These are phyloP conservation scores for Fomitopsis pinicola DNA, from an alignment of 1,284 basidiomycete species.

Conservation along the genomic window DNA sequence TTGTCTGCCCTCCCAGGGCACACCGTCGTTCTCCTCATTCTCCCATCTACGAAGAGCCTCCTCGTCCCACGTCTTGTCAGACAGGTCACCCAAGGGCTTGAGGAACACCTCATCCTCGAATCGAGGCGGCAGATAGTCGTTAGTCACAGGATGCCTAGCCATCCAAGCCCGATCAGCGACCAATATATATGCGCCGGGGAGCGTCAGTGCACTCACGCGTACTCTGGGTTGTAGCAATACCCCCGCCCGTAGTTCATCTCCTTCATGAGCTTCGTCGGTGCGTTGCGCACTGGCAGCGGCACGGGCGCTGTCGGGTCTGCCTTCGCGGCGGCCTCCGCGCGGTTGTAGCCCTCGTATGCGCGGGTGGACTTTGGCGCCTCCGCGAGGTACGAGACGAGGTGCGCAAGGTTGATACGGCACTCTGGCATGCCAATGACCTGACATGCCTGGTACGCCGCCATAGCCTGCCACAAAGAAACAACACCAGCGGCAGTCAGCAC, in stretches of 20 bases:
- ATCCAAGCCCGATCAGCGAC: background rate
- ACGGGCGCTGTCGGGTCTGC: conserved; percentile 54
- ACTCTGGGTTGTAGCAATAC: conserved; percentile 81
- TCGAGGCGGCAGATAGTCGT: conserved; percentile 51
- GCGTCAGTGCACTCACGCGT: conserved; percentile 40
- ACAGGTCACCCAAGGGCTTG: conserved; percentile 44
- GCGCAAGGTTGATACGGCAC: conserved; percentile 73
- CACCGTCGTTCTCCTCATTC: conserved; percentile 53
- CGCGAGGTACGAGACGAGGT: conserved; percentile 78
- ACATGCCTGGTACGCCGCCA: conserved; percentile 76
- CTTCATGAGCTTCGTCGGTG: conserved; percentile 82
- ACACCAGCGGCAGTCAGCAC: background rate
- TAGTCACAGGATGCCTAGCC: conserved; percentile 67
- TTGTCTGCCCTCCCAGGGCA: conserved; percentile 58
- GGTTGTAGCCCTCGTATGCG: conserved; percentile 73
- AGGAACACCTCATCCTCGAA: conserved; percentile 47
- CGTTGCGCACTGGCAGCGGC: conserved; percentile 82
- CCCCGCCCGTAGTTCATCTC: conserved; percentile 71
- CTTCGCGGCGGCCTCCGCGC: conserved; percentile 62
- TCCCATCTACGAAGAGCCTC: conserved; percentile 74
- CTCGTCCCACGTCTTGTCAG: conserved; percentile 72
- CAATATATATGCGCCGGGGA: background rate
- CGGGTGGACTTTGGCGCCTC: conserved; percentile 84
- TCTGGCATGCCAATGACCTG: conserved; percentile 86
- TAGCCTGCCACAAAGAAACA: conserved; percentile 44